Evolutionary conservation across 83 land plant species (phyloP), one percentile per base, ranked within the genome.

Genomic region (Diphasiastrum complanatum): DNA sequence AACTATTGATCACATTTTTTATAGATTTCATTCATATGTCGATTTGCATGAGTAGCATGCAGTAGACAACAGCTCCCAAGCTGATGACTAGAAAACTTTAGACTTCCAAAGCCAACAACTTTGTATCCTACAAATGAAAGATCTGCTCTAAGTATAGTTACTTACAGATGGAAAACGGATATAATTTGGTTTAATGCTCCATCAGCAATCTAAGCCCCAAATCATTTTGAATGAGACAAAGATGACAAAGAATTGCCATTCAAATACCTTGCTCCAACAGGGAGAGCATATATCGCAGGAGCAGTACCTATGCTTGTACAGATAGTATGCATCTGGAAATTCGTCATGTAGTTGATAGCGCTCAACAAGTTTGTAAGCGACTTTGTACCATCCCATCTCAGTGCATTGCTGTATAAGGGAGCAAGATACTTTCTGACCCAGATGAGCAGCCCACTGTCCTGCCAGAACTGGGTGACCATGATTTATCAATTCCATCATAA

Each of bases 281-380:
- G n/a, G n/a, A n/a, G n/a, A 55, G 31, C 63, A 45, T 2, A 25
- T n/a, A 27, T 4, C 8, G n/a, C 16, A 49, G 5, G 3, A 4
- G 25, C 4, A 1, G 3, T 55, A 66, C 69, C 69, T 66, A n/a
- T 34, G 45, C 37, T 37, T 66, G 65, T 66, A 66, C 23, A 66
- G 63, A 35, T 18, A 28, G 55, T 66, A 66, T 40, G 64, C 64
- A 33, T 66, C 69, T 8, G 64, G 69, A 54, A 66, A 66, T 19
- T 66, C 63, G 4, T 33, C 14, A 33, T 53, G 51, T 10, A 66
- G 45, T 14, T 54, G 24, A 19, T 66, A 37, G 10, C 64, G 69
- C 27, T 66, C 27, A 1, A 54, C 69, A 30, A 66, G 40, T 33
- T 37, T 66, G 63, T 66, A 55, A n/a, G 69, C 69, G 12, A 55